Evolutionary conservation across 2,329 filamentous ascomycete species (phyloP).

Genomic region (Exophiala xenobiotica): DNA sequence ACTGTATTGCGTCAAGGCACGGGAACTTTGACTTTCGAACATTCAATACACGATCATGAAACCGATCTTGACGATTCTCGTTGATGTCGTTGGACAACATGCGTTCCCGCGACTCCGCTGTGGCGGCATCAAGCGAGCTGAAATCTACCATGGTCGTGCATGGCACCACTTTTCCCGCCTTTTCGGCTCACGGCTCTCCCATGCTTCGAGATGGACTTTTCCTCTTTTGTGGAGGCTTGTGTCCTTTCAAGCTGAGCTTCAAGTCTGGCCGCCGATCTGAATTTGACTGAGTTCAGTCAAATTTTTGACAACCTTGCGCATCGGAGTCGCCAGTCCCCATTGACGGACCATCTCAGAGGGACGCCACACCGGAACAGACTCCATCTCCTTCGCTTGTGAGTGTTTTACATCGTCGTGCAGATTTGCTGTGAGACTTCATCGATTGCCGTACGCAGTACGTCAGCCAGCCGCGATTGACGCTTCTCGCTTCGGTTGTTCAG

Average conservation of each 20-base stretch:
- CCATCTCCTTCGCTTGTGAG: not conserved
- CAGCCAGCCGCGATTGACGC: not conserved
- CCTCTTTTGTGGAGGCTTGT: not conserved
- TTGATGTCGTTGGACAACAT: not conserved
- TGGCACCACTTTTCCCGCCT: conserved; percentile 14
- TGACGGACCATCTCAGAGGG: no score
- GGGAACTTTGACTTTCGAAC: no score
- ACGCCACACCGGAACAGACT: no score
- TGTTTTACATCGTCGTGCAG: not conserved
- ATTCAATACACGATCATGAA: no score
- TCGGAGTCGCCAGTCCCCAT: no score
- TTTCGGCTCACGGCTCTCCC: conserved; percentile 11
- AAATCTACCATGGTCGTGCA: not conserved
- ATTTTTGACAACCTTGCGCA: no score
- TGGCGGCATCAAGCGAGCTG: conserved; percentile 22
- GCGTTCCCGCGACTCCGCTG: conserved; percentile 3
- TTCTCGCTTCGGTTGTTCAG: not conserved
- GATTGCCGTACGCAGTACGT: not conserved
- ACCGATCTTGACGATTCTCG: not conserved
- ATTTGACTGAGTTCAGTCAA: no score
- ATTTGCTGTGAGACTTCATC: not conserved
- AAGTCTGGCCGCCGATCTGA: not conserved
- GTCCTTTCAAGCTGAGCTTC: not conserved
- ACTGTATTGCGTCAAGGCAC: not conserved
- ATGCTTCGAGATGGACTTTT: no score